These are phyloP conservation scores for Salmacisia buchloeana DNA, from an alignment of 1,284 basidiomycete genomes.

Conservation along the genomic window DNA sequence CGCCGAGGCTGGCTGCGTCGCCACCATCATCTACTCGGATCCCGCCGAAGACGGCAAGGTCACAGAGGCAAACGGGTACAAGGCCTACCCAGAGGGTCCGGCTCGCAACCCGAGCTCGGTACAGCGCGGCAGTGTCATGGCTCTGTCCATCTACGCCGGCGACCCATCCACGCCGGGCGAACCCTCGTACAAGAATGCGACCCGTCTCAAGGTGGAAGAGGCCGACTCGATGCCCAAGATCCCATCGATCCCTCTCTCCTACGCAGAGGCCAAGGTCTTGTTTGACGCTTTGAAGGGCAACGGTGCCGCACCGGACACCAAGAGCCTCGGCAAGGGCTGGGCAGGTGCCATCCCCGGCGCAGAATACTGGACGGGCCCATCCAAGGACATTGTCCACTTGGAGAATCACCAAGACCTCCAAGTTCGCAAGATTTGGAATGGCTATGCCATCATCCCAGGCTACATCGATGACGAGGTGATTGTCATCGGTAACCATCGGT, in stretches of 20 bases:
- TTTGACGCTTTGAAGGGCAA: slow-evolving; percentile 52
- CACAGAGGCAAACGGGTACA: slow-evolving; percentile 62
- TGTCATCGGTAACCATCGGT: slow-evolving; percentile 60
- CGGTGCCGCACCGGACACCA: slow-evolving; percentile 55
- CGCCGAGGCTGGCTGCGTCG: slow-evolving; percentile 68
- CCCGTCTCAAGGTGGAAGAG: slow-evolving; percentile 57
- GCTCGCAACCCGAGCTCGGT: slow-evolving; percentile 68
- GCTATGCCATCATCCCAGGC: slow-evolving; percentile 83
- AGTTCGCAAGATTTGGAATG: slow-evolving; percentile 60
- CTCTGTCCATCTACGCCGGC: slow-evolving; percentile 69
- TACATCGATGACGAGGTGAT: slow-evolving; percentile 75
- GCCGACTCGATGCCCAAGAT: slow-evolving; percentile 71
- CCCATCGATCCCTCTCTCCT: slow-evolving; percentile 65
- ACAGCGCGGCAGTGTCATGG: slow-evolving; percentile 75
- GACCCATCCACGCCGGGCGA: slow-evolving; percentile 80
- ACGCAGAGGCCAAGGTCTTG: slow-evolving; percentile 55
- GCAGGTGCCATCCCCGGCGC: slow-evolving; percentile 55
- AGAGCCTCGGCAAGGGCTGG: slow-evolving; percentile 57
- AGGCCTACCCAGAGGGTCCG: slow-evolving; percentile 71
- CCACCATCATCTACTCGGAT: slow-evolving; percentile 72
- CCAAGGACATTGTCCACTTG: slow-evolving; percentile 21
- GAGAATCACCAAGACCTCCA: slow-evolving; percentile 31
- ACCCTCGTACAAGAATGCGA: slow-evolving; percentile 78
- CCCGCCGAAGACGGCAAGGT: slow-evolving; percentile 80
- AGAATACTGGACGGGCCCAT: slow-evolving; percentile 55